Conservation (phyloP, 1,284 basidiomycete genomes). For the Lignosus rhinocerotis region DNA sequence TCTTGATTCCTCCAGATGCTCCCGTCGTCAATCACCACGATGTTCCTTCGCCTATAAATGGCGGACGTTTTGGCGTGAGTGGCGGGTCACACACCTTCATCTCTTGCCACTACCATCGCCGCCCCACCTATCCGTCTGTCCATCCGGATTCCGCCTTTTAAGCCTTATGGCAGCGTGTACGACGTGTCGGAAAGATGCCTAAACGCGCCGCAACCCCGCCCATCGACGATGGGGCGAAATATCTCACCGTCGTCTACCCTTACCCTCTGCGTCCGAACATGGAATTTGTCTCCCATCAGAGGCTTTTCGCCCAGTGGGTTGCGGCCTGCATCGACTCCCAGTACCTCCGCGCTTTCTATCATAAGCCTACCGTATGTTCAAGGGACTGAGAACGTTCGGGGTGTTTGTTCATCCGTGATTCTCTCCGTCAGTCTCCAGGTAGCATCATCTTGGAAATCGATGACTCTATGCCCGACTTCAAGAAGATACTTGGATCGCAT, state of each 20-base stretch:
- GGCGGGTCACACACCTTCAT: no score
- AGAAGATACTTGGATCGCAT: constrained; percentile 63
- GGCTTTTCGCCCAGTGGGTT: constrained; percentile 60
- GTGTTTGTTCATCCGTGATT: background rate
- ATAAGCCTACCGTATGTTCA: constrained; percentile 56
- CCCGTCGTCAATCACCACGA: no score
- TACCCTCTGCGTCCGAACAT: constrained; percentile 62
- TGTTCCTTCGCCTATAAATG: no score
- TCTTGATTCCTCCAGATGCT: no score
- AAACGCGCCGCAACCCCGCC: constrained; percentile 58
- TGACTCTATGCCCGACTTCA: constrained; percentile 40
- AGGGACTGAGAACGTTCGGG: constrained; percentile 22
- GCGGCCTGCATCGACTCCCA: constrained; percentile 50
- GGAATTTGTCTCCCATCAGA: constrained; percentile 49
- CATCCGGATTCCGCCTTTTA: background rate
- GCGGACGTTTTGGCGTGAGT: no score
- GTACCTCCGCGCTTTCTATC: constrained; percentile 52
- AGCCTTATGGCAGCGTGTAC: background rate
- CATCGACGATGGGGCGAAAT: constrained; percentile 55
- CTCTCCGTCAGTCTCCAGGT: constrained; percentile 49
- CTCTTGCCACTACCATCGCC: no score
- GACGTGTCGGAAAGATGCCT: constrained; percentile 43
- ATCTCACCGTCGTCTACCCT: constrained; percentile 59
- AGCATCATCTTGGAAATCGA: constrained; percentile 66
- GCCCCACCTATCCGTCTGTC: background rate